Conservation (phyloP, 2,329 filamentous ascomycete genomes). For the Cordyceps tenuipes region DNA sequence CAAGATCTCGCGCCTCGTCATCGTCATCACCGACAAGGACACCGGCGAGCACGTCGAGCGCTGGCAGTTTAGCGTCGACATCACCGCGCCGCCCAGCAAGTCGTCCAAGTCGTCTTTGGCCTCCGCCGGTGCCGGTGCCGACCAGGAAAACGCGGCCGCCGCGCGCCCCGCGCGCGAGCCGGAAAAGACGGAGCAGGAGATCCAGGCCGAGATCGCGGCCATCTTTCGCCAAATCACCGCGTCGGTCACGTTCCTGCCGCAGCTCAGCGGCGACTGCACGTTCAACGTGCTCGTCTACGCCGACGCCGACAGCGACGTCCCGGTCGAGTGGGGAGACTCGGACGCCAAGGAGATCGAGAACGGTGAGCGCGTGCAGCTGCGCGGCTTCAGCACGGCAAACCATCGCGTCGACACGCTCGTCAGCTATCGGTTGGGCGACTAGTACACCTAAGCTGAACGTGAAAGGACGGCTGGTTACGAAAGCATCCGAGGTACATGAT, state of each 20-base stretch:
- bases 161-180: constrained; percentile 29
- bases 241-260: constrained; percentile 91
- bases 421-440: constrained; percentile 65
- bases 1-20: constrained; percentile 94
- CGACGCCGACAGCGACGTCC: constrained; percentile 91
- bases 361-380: constrained; percentile 88
- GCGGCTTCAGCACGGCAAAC: constrained; percentile 91
- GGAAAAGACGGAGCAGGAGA: constrained; percentile 87
- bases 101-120: constrained; percentile 37
- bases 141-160: constrained; percentile 61
- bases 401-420: constrained; percentile 93
- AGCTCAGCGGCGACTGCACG: constrained; percentile 83
- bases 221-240: constrained; percentile 98
- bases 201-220: constrained; percentile 90
- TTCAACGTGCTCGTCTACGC: constrained; percentile 99
- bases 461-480: background rate
- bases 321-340: constrained; percentile 96
- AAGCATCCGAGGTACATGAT: background rate
- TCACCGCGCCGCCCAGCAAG: constrained; percentile 20
- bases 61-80: constrained; percentile 88
- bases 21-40: constrained; percentile 95
- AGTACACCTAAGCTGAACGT: constrained; percentile 1
- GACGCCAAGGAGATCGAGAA: constrained; percentile 95
- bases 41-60: constrained; percentile 92
- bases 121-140: constrained; percentile 39